Base-by-base conservation (phyloP, 2,329 filamentous ascomycete species). In the Penicillium digitatum region DNA sequence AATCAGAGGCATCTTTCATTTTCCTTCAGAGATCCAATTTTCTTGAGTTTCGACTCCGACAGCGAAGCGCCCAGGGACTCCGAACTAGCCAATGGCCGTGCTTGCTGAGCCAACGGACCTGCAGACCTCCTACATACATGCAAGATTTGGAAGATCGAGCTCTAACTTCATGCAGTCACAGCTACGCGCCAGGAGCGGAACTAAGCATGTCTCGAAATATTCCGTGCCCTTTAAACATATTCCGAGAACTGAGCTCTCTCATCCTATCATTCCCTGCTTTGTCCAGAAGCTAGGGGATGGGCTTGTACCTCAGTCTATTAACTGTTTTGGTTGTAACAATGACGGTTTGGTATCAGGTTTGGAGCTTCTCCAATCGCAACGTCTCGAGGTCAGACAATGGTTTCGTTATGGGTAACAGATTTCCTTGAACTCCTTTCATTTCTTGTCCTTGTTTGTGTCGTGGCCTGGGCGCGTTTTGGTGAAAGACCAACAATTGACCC, bases 161-260 rank as follows among this genome's bases (percentile, higher is more conserved):
- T 51, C 18, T 46, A 39, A 6, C 46, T 1, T 40, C 11, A 18
- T 38, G 47, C 26, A 51, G 12, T 20, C 35, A 51, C 34, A 16
- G 32, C 42, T 61, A 61, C 57, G 62, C 62, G 62, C 62, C 62
- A 65, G 61, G 59, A 58, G 56, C 27, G 54, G 51, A 38, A 42
- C 44, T 12, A 20, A 22, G 27, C 26, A 43, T 51, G 57, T 59
- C 54, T 63, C 57, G 55, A 55, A 57, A 56, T 53, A 57, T 54
- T 56, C 57, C 48, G 46, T 50, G 39, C 35, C 35, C 37, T 45
- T 31, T 48, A 34, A 39, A 51, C 42, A 50, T 48, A 38, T 58
- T 44, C 50, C 38, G 34, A 35, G 42, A 52, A 45, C 54, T 31
- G 52, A 59, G 56, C 47, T 18, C 14, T 55, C 49, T 46, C 53